Percentiles rank a stretch among this genome's conserved stretches.
phyloP scores from a whole-genome alignment of 2,329 filamentous ascomycete genomes.

The Bipolaris sorokiniana region DNA sequence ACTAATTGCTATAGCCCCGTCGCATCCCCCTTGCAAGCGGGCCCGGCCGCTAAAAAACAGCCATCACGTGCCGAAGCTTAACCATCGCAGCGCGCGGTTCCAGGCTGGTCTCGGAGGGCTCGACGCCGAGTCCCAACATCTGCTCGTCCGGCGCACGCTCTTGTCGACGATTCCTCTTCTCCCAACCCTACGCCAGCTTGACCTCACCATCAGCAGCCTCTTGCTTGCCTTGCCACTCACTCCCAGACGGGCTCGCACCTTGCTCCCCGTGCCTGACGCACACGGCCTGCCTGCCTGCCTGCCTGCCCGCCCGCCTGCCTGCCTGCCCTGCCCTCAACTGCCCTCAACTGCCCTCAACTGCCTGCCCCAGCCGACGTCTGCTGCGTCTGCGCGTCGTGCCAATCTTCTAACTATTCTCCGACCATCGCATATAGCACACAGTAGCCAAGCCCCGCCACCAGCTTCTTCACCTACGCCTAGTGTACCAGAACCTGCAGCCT shows the following conservation, averaged over 20 bases:
- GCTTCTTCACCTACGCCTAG: slow-evolving; percentile 15
- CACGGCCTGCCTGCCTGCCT: slow-evolving; percentile 1
- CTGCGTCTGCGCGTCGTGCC: slow-evolving; percentile 4
- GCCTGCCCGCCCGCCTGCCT: slow-evolving; percentile 6
- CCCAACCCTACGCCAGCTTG: slow-evolving; percentile 10
- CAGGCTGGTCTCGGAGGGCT: slow-evolving; percentile 14
- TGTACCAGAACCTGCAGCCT: slow-evolving; percentile 10
- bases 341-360: not conserved
- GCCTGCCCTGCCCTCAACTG: not conserved
- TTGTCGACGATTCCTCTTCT: slow-evolving; percentile 6
- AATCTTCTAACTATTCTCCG: slow-evolving; percentile 5
- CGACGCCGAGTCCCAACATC: slow-evolving; percentile 24
- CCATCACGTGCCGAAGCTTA: slow-evolving; percentile 16
- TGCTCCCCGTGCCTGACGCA: slow-evolving; percentile 13
- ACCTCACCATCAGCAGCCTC: slow-evolving; percentile 9
- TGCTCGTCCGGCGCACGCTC: slow-evolving; percentile 24
- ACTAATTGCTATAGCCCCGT: too few species aligned
- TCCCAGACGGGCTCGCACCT: slow-evolving; percentile 14
- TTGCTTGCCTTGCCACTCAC: slow-evolving; percentile 24
- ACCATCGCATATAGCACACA: slow-evolving; percentile 20
- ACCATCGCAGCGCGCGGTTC: slow-evolving; percentile 7
- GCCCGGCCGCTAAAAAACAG: slow-evolving; percentile 10
- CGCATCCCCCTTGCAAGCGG: slow-evolving; percentile 4
- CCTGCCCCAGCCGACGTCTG: not conserved
- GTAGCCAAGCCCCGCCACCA: slow-evolving; percentile 24